A percentile compares a stretch with the other conserved stretches of the same genome.
Evolutionary conservation across 257 asterid genomes (phyloP).

Genomic region (Jasminum sambac): DNA sequence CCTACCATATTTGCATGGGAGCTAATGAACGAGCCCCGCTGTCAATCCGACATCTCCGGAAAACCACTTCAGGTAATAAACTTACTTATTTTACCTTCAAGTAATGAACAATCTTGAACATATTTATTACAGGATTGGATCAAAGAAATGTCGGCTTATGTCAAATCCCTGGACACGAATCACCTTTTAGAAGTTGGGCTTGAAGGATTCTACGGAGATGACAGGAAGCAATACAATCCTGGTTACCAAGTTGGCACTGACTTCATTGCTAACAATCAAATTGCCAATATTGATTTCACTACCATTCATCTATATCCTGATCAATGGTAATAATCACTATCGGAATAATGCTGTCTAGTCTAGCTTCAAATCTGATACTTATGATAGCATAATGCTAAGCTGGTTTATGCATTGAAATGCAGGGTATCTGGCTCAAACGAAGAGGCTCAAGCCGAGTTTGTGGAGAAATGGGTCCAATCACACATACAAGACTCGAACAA

Average conservation of each 20-base stretch:
- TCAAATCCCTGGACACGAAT: constrained; percentile 54
- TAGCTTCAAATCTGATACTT: no score
- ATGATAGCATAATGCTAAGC: no score
- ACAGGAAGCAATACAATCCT: constrained; percentile 51
- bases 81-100: not conserved
- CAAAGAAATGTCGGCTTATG: constrained; percentile 46
- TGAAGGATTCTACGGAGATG: constrained; percentile 73
- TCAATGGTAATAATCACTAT: constrained; percentile 46
- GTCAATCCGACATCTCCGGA: constrained; percentile 46
- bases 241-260: constrained; percentile 58
- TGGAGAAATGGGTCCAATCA: constrained; percentile 41
- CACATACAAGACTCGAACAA: constrained; percentile 47
- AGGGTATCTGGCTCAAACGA: constrained; percentile 46
- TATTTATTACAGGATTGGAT: constrained; percentile 36
- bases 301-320: constrained; percentile 70
- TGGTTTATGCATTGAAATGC: not conserved
- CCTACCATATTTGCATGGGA: constrained; percentile 48
- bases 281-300: constrained; percentile 52
- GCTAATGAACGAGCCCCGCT: constrained; percentile 55
- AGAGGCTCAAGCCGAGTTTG: constrained; percentile 37
- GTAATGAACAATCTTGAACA: not conserved
- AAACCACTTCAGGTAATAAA: constrained; percentile 37
- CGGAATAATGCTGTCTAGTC: not conserved
- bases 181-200: constrained; percentile 59
- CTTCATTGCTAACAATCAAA: constrained; percentile 46